phyloP scores from a whole-genome alignment of 345 rosid species.

The Psidium friedrichsthalianum region DNA sequence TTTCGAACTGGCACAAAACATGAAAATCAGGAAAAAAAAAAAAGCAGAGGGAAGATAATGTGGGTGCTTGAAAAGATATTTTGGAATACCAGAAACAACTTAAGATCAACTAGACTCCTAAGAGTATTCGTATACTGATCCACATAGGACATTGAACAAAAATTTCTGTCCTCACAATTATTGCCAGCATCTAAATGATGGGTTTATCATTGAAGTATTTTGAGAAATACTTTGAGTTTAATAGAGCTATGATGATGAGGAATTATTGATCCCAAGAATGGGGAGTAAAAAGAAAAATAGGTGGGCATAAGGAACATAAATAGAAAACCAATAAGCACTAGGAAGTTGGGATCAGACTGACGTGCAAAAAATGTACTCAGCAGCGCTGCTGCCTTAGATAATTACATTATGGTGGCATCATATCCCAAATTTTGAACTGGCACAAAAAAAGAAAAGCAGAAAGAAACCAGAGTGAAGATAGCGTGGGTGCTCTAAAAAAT shows the following conservation, averaged over 20 bases:
- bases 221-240: background rate
- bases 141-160: background rate
- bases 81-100: background rate
- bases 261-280: background rate
- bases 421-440: slow-evolving; percentile 14
- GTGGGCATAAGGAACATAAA: background rate
- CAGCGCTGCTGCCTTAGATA: slow-evolving; percentile 31
- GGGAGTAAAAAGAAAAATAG: background rate
- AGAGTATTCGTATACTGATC: background rate
- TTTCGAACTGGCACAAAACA: background rate
- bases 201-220: background rate
- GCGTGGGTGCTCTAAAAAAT: background rate
- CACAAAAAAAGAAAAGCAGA: background rate
- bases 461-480: background rate
- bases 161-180: background rate
- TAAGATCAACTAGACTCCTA: background rate
- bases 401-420: slow-evolving; percentile 28
- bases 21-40: background rate
- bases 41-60: background rate
- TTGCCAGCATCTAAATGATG: background rate
- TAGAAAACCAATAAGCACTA: background rate
- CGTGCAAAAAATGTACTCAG: slow-evolving; percentile 47
- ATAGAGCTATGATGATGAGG: background rate
- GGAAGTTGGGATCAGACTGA: slow-evolving; percentile 48
- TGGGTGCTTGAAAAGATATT: background rate